These are phyloP conservation scores for Starmerella kuoi DNA, from an alignment of 805 yeast species.

Conservation along the genomic window DNA sequence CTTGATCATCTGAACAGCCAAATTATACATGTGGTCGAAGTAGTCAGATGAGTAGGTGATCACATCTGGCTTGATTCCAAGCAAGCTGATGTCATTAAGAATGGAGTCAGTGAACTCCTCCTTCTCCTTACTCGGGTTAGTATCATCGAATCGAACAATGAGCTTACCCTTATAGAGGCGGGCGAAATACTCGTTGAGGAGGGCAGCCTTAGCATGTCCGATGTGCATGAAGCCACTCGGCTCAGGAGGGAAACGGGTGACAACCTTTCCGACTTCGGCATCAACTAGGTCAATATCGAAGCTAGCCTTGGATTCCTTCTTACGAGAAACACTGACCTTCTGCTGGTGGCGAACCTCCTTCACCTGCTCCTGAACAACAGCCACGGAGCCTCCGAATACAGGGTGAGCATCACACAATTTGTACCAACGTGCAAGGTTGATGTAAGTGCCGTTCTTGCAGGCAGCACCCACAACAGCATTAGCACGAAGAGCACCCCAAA, in stretches of 20 bases:
- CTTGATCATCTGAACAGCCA: slow-evolving; percentile 74
- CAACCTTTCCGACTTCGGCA: slow-evolving; percentile 89
- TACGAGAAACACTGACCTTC: slow-evolving; percentile 55
- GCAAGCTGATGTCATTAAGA: slow-evolving; percentile 75
- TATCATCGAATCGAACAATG: slow-evolving; percentile 93
- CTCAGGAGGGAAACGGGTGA: slow-evolving; percentile 98
- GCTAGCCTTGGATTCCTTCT: slow-evolving; percentile 80
- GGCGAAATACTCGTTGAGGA: slow-evolving; percentile 93
- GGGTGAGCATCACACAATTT: slow-evolving; percentile 52
- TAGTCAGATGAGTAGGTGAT: slow-evolving; percentile 87
- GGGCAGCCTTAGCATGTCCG: slow-evolving; percentile 98
- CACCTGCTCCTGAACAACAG: slow-evolving; percentile 52
- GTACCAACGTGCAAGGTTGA: slow-evolving; percentile 91
- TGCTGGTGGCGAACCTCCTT: slow-evolving; percentile 62
- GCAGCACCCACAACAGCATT: slow-evolving; percentile 88
- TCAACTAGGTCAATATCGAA: slow-evolving; percentile 85
- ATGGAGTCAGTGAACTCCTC: slow-evolving; percentile 89
- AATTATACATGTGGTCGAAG: slow-evolving; percentile 81
- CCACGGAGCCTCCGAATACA: slow-evolving; percentile 57
- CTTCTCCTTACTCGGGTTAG: slow-evolving; percentile 95
- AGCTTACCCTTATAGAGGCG: slow-evolving; percentile 90
- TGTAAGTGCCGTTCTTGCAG: slow-evolving; percentile 69
- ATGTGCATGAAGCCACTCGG: slow-evolving; percentile 98
- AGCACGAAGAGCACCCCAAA: slow-evolving; percentile 90
- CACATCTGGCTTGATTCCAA: slow-evolving; percentile 87